A percentile compares a stretch with the other conserved stretches of the same genome.
Conservation (phyloP, 768 basidiomycete genomes). For the Pisolithus orientalis region DNA sequence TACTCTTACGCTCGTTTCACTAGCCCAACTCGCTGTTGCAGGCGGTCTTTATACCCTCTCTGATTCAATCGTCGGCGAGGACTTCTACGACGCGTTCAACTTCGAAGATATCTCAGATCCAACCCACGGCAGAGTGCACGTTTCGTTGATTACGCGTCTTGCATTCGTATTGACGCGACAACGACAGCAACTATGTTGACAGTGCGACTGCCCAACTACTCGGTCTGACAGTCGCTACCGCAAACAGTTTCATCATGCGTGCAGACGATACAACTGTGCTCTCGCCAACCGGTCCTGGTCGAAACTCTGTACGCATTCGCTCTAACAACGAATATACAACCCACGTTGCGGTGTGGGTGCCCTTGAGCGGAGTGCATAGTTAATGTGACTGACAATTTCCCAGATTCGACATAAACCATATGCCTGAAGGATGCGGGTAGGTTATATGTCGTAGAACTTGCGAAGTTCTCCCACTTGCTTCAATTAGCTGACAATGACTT, state of each 20-base stretch:
- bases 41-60: conserved; percentile 21
- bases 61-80: conserved; percentile 23
- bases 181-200: conserved; percentile 29
- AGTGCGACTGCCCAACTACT: conserved; percentile 19
- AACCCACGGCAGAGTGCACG: conserved; percentile 32
- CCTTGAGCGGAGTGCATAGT: neutral
- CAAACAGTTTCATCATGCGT: conserved; percentile 29
- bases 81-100: conserved; percentile 26
- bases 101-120: conserved; percentile 32
- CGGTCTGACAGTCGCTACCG: conserved; percentile 23
- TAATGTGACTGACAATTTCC: neutral
- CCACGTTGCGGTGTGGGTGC: conserved; percentile 28
- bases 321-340: conserved; percentile 25
- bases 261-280: conserved; percentile 31
- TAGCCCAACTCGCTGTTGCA: conserved; percentile 10
- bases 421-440: conserved; percentile 32
- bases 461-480: neutral
- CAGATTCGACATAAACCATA: conserved; percentile 31
- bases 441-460: conserved; percentile 1
- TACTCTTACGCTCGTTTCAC: conserved; percentile 8
- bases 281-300: conserved; percentile 21
- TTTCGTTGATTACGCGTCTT: neutral
- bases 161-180: neutral
- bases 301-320: conserved; percentile 33
- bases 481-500: neutral